phyloP scores from a whole-genome alignment of 2,329 filamentous ascomycete species.

The Trichoderma brevicompactum region DNA sequence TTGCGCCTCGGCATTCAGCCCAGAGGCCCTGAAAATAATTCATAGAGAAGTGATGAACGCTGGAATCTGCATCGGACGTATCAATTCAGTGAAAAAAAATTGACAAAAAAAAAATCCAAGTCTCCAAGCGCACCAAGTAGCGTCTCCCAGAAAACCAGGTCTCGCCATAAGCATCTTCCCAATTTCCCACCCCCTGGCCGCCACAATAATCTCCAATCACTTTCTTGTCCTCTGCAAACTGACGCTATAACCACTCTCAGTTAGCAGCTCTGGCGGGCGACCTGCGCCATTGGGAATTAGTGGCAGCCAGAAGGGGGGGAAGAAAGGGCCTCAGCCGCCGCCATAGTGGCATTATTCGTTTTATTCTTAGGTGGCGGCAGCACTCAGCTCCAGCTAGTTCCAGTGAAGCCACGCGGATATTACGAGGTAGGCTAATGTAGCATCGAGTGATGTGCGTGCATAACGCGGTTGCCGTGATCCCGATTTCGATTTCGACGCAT shows the following conservation, averaged over 20 bases:
- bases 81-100: not conserved
- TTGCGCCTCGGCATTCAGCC: conserved; percentile 1
- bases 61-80: not conserved
- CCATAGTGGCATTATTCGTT: conserved; percentile 17
- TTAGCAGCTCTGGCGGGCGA: conserved; percentile 19
- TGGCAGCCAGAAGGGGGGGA: conserved; percentile 4
- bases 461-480: conserved; percentile 18
- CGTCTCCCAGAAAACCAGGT: not conserved
- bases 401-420: conserved; percentile 13
- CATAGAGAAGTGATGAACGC: not conserved
- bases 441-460: not conserved
- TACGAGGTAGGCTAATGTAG: conserved; percentile 21
- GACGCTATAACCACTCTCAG: conserved; percentile 22
- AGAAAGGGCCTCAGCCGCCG: conserved; percentile 20
- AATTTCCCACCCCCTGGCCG: conserved; percentile 22
- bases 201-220: conserved; percentile 3
- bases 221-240: not conserved
- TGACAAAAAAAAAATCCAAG: not conserved
- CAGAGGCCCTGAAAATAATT: not conserved
- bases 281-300: conserved; percentile 25
- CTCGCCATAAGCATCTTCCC: conserved; percentile 5
- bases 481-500: conserved; percentile 16
- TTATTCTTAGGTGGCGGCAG: conserved; percentile 6
- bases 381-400: conserved; percentile 9
- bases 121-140: not conserved